Evolutionary conservation across 192 early-diverging fungal species (phyloP), one percentile per base, ranked within the genome.

Genomic region (Oehlia diaphana): DNA sequence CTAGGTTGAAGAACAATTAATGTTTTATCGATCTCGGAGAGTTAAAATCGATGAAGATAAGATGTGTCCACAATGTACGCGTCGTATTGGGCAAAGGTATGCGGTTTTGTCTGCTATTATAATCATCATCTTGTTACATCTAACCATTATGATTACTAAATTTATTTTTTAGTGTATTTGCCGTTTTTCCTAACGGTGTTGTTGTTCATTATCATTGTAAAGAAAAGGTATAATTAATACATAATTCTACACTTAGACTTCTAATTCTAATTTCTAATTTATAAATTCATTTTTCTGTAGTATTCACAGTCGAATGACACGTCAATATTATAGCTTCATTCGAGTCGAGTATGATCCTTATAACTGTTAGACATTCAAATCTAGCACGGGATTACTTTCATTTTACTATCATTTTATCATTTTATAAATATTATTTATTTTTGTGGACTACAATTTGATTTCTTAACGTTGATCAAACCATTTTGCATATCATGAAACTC

Each of bases 131-230:
- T 74, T 61, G 28, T 73, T 6, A 80, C 73, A 77, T 19, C 61
- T 16, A 42, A 10, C 3, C 4, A 26, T 68, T 74, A 5, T 63
- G 9, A 9, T 78, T 70, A 61, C 31, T 31, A 31, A 31, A 31
- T 37, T 37, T 37, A 37, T 37, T 37, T 63, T 75, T 44, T 80
- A 92, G 91, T 76, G 94, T 93, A 4, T 93, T 95, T 84, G 93
- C 92, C 4, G 88, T 88, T 3, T 93, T 91, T 82, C 92, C 93
- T 3, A 88, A 91, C 72, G 92, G 91, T 16, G 85, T 89, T 5
- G 88, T 95, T 10, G 89, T 93, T 6, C 94, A 95, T 85, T 91
- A 92, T 71, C 91, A 88, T 67, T 95, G 94, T 80, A 91, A 91
- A 77, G 90, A 91, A 47, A 85, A 85, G 77, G 77, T 79, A 42